Evolutionary conservation across 106 monocot genomes (phyloP), one percentile per base, ranked within the genome.

Genomic region (Dendrobium nobile): DNA sequence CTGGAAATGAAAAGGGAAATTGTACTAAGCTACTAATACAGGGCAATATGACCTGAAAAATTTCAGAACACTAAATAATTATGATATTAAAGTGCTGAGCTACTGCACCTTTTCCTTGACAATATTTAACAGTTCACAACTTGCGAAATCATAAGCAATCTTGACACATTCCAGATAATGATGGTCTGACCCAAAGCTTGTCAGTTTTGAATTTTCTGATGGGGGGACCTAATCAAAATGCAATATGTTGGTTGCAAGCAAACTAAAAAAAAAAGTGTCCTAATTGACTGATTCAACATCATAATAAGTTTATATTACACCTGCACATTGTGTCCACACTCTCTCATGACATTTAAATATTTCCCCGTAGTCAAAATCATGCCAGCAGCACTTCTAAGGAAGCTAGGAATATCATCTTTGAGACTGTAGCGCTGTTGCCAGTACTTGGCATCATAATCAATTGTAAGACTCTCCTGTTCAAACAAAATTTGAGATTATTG

Each of bases 261-360:
- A 3, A 22, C 9, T 47, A 41, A 37, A 47, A 51, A 76, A 76
- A 51, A 74, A 13, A 47, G 4, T 7, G 41, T 26, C 13, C 22
- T 26, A 44, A 74, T 70, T 37, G 27, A 48, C 76, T 48, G 20
- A 76, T 26, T 48, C 4, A 13, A 45, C 0, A 67, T 48, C 4
- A 58, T n/a, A 42, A 19, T 33, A 80, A 74, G 47, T 42, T 56
- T 48, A 54, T 1, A 67, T 55, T 72, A 54, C 77, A 99, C 99
- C 95, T 99, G 99, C 74, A 95, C 93, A 86, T 77, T 87, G 80
- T 99, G 95, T 48, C 91, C 99, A 77, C 99, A 99, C 81, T 99
- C 99, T 87, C 98, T 92, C 99, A 99, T 91, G 8, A 99, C 99
- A 91, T 99, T 99, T 70, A 99, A 80, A 80, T 99, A 99, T 59